phyloP scores from a whole-genome alignment of 768 basidiomycete genomes.

The Stropharia rugosoannulata region DNA sequence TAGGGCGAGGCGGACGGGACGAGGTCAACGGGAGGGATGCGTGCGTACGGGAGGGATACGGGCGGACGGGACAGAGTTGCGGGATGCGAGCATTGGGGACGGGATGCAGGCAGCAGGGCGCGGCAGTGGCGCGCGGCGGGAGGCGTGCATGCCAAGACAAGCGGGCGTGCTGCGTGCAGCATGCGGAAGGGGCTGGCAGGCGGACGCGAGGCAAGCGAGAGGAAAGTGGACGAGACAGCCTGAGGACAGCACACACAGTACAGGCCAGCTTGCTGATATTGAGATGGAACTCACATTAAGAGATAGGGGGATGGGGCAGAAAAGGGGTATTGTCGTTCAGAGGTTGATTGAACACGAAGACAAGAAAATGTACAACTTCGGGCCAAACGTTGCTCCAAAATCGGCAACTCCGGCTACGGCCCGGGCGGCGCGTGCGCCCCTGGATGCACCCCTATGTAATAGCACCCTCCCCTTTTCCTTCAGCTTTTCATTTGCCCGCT shows the following conservation, averaged over 20 bases:
- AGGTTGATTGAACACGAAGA: constrained; percentile 45
- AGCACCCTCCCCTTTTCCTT: background rate
- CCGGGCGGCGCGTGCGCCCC: constrained; percentile 37
- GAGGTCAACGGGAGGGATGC: no score
- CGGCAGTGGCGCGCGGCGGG: no score
- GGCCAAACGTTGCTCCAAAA: constrained; percentile 38
- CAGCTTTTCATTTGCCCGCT: background rate
- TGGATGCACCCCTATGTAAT: constrained; percentile 17
- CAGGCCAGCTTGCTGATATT: background rate
- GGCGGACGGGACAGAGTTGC: no score
- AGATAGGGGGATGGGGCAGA: constrained; percentile 30
- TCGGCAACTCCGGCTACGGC: constrained; percentile 44
- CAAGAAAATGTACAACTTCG: constrained; percentile 41
- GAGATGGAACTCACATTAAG: constrained; percentile 38
- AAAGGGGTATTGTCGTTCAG: constrained; percentile 39
- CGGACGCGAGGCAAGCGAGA: no score
- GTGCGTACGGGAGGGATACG: no score
- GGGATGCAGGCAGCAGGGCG: no score
- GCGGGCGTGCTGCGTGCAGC: no score
- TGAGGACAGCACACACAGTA: constrained; percentile 14
- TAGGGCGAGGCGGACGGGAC: no score
- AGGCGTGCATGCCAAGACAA: no score
- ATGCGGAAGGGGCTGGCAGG: no score
- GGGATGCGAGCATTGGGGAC: no score
- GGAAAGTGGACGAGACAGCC: no score